A percentile compares a stretch with the other conserved stretches of the same genome.
phyloP scores from a whole-genome alignment of 768 basidiomycete species.

The Pleurotus pulmonarius region DNA sequence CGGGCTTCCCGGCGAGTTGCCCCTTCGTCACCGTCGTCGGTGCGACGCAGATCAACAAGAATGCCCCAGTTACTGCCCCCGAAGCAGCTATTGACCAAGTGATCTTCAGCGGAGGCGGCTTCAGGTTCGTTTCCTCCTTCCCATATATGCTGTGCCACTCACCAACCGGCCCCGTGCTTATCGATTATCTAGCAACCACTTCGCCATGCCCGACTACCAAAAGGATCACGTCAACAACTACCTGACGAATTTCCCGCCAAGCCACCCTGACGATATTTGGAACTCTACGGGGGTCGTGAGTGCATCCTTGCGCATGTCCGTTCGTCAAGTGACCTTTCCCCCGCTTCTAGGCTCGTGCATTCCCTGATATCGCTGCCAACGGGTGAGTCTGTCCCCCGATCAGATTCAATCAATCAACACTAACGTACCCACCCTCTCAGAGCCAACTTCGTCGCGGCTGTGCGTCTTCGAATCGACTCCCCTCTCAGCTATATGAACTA shows the following conservation, averaged over 20 bases:
- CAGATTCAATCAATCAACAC: background rate
- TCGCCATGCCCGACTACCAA: slow-evolving; percentile 35
- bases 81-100: slow-evolving; percentile 34
- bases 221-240: slow-evolving; percentile 29
- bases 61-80: slow-evolving; percentile 22
- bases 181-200: slow-evolving; percentile 31
- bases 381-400: slow-evolving; percentile 19
- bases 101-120: slow-evolving; percentile 34
- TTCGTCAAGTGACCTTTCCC: slow-evolving; percentile 11
- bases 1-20: slow-evolving; percentile 28
- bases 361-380: slow-evolving; percentile 46
- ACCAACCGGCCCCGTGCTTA: background rate
- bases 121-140: slow-evolving; percentile 9
- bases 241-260: slow-evolving; percentile 26
- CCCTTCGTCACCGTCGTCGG: slow-evolving; percentile 35
- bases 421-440: slow-evolving; percentile 15
- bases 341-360: slow-evolving; percentile 34
- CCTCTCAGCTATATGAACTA: background rate
- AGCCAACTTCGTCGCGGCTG: slow-evolving; percentile 40
- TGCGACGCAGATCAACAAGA: slow-evolving; percentile 38
- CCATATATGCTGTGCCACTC: background rate
- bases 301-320: background rate
- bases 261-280: slow-evolving; percentile 18
- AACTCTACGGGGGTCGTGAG: slow-evolving; percentile 29
- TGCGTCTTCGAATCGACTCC: slow-evolving; percentile 12